Evolutionary conservation across 2,329 filamentous ascomycete genomes (phyloP).

Genomic region (Fusarium duplospermum): DNA sequence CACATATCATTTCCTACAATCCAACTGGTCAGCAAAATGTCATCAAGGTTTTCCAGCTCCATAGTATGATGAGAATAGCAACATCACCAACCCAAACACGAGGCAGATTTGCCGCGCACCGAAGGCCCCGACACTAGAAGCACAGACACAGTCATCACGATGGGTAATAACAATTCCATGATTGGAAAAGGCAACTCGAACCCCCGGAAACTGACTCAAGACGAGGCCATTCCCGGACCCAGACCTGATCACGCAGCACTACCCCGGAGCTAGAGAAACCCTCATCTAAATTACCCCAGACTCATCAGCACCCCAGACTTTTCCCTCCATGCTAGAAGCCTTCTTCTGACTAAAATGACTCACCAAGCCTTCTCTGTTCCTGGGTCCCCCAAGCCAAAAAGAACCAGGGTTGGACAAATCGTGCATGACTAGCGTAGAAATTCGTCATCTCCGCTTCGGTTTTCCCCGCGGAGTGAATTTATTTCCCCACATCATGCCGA

Average conservation of each 20-base stretch:
- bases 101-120: not conserved
- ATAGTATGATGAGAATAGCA: not conserved
- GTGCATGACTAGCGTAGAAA: slow-evolving; percentile 28
- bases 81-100: not conserved
- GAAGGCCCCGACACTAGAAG: not conserved
- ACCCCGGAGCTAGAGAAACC: not conserved
- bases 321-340: not conserved
- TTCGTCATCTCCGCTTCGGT: slow-evolving; percentile 13
- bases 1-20: not conserved
- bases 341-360: slow-evolving; percentile 5
- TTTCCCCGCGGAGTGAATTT: not conserved
- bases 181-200: not conserved
- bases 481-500: slow-evolving; percentile 4
- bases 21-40: not conserved
- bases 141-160: not conserved
- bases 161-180: not conserved
- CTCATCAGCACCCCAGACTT: not conserved
- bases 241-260: not conserved
- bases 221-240: not conserved
- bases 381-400: not conserved
- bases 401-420: slow-evolving; percentile 34
- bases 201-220: not conserved
- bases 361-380: not conserved
- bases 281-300: not conserved
- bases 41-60: not conserved